Conservation (phyloP, 164 flowering plant genomes). For the Kingdonia uniflora region DNA sequence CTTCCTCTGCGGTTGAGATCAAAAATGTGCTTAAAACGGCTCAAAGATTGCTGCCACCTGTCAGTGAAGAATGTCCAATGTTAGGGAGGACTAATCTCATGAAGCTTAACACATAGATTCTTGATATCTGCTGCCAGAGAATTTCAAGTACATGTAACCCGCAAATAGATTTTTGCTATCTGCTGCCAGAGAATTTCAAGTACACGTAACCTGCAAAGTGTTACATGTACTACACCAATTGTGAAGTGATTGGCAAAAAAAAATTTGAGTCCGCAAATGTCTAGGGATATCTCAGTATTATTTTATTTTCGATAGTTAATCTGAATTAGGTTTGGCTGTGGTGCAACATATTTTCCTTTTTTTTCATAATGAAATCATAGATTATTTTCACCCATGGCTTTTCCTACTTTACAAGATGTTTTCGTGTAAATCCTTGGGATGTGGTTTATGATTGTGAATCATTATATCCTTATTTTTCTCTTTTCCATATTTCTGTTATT, state of each 20-base stretch:
- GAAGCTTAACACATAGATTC: background rate
- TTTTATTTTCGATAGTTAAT: background rate
- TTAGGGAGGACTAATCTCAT: background rate
- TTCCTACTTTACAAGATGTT: too few species aligned
- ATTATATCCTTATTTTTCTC: too few species aligned
- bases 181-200: background rate
- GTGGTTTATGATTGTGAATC: too few species aligned
- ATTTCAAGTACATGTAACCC: background rate
- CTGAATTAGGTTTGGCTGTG: background rate
- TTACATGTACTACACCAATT: background rate
- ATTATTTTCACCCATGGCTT: too few species aligned
- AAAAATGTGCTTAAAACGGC: conserved; percentile 75
- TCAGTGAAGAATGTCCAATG: conserved; percentile 13
- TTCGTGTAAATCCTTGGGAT: too few species aligned
- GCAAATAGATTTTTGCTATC: background rate
- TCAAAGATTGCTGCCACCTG: conserved; percentile 86
- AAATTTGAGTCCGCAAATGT: background rate
- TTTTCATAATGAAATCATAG: too few species aligned
- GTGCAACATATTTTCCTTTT: too few species aligned
- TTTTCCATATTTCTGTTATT: too few species aligned
- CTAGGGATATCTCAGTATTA: background rate
- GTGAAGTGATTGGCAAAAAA: background rate
- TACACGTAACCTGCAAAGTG: background rate
- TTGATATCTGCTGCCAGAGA: background rate
- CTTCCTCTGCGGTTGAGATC: conserved; percentile 28